Conservation (phyloP, 306 rosid genomes). For the Begonia peltatifolia region DNA sequence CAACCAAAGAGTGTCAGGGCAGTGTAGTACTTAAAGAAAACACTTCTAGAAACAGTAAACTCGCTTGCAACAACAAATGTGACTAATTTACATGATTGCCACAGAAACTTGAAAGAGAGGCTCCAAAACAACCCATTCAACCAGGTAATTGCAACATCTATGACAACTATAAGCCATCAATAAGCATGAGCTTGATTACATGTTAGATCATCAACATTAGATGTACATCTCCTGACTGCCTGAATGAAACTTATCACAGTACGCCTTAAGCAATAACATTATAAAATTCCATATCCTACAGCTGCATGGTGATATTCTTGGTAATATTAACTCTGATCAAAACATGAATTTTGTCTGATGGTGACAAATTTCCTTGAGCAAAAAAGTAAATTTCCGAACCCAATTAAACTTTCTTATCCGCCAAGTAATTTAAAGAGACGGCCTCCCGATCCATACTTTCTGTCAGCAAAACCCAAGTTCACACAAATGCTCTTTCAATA, state of each 20-base stretch:
- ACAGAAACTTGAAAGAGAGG: neutral
- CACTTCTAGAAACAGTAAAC: constrained; percentile 16
- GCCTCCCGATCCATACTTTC: too few relatives aligned
- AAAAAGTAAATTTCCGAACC: too few relatives aligned
- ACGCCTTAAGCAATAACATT: neutral
- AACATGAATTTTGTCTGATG: neutral
- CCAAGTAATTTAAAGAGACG: too few relatives aligned
- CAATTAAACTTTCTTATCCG: neutral
- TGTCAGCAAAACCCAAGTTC: too few relatives aligned
- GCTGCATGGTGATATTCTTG: neutral
- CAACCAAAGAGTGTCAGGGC: constrained; percentile 11
- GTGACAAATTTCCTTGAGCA: neutral
- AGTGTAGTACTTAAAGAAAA: constrained; percentile 11
- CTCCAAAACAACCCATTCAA: neutral
- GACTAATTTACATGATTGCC: constrained; percentile 9
- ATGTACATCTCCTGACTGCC: too few relatives aligned
- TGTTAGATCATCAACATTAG: neutral
- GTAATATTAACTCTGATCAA: too few relatives aligned
- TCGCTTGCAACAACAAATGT: constrained; percentile 12
- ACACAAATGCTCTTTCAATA: too few relatives aligned
- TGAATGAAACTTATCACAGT: neutral
- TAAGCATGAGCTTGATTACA: neutral
- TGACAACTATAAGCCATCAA: neutral
- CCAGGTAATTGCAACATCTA: neutral
- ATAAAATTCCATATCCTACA: neutral